phyloP scores from a whole-genome alignment of 2,329 filamentous ascomycete genomes.

The Colletotrichum musicola region DNA sequence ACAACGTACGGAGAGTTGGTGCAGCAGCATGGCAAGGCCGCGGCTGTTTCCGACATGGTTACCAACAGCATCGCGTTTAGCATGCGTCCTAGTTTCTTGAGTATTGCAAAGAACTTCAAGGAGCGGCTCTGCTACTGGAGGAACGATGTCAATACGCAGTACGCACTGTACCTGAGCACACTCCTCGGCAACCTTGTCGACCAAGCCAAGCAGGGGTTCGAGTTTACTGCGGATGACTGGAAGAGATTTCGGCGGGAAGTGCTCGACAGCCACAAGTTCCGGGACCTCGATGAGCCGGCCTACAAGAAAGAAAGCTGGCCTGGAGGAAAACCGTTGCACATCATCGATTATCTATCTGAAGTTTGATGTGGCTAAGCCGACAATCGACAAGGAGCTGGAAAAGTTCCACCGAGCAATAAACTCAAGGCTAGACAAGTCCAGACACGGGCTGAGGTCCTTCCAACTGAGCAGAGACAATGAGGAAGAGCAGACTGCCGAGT shows the following conservation, averaged over 20 bases:
- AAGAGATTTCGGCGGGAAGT: slow-evolving; percentile 48
- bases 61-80: slow-evolving; percentile 69
- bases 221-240: slow-evolving; percentile 61
- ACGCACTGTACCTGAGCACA: slow-evolving; percentile 63
- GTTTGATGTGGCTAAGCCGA: slow-evolving; percentile 62
- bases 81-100: slow-evolving; percentile 68
- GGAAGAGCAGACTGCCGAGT: slow-evolving; percentile 28
- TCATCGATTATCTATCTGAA: slow-evolving; percentile 73
- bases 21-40: slow-evolving; percentile 25
- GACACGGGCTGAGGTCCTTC: neutral
- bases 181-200: slow-evolving; percentile 69
- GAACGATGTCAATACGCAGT: slow-evolving; percentile 59
- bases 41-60: slow-evolving; percentile 61
- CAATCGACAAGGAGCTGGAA: slow-evolving; percentile 53
- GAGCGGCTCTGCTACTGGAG: slow-evolving; percentile 72
- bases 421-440: neutral
- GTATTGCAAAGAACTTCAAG: slow-evolving; percentile 73
- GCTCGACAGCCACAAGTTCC: slow-evolving; percentile 35
- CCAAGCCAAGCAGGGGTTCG: slow-evolving; percentile 66
- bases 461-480: neutral
- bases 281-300: slow-evolving; percentile 50
- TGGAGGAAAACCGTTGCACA: slow-evolving; percentile 54
- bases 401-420: slow-evolving; percentile 46
- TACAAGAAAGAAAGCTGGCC: slow-evolving; percentile 57
- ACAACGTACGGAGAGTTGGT: slow-evolving; percentile 61